Conservation (phyloP, 345 rosid species). For the Aquilaria malaccensis region DNA sequence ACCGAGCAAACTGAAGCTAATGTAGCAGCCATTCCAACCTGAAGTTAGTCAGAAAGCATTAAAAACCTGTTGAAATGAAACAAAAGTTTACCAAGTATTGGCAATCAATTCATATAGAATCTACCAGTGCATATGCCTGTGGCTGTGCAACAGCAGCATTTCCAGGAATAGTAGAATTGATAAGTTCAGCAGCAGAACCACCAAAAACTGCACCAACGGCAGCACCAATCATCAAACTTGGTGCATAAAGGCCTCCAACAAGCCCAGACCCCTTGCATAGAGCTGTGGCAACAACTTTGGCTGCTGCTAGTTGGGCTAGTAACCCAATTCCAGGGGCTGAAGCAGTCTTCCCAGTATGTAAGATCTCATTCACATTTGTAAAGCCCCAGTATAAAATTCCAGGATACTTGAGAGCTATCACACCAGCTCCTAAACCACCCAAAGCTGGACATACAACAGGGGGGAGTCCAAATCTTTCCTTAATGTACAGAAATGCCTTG, state of each 20-base stretch:
- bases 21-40: constrained; percentile 99
- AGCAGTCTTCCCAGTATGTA: constrained; percentile 91
- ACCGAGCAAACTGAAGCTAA: constrained; percentile 98
- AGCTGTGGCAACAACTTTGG: constrained; percentile 95
- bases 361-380: constrained; percentile 94
- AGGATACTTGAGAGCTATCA: constrained; percentile 95
- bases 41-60: constrained; percentile 21
- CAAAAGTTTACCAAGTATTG: not conserved
- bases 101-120: not conserved
- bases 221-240: constrained; percentile 99
- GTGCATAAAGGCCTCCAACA: constrained; percentile 97
- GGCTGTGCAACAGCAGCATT: constrained; percentile 98
- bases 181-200: constrained; percentile 84
- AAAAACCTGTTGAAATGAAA: constrained; percentile 11
- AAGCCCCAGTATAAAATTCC: constrained; percentile 98
- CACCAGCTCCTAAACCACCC: constrained; percentile 96
- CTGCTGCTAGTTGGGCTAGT: constrained; percentile 82
- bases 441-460: constrained; percentile 91
- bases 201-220: constrained; percentile 99
- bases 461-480: constrained; percentile 78
- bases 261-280: constrained; percentile 96
- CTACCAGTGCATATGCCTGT: constrained; percentile 98
- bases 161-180: constrained; percentile 92
- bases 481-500: constrained; percentile 62
- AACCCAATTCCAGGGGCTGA: constrained; percentile 98